phyloP scores from a whole-genome alignment of 129 eudicot genomes.

The Cynara cardunculus region DNA sequence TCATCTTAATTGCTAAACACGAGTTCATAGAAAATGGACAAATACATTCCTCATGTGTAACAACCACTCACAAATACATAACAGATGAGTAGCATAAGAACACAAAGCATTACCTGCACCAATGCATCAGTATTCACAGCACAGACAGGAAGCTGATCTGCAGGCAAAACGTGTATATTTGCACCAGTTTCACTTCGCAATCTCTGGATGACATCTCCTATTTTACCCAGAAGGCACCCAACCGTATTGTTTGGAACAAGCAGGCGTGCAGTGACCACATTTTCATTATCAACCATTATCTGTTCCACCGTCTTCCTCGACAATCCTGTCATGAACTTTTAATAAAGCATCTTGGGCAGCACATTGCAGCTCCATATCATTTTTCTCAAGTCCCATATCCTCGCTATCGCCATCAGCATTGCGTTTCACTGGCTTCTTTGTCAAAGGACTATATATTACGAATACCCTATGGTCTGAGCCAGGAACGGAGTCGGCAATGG shows the following conservation, averaged over 20 bases:
- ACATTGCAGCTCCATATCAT: slow-evolving; percentile 51
- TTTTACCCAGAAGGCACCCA: slow-evolving; percentile 75
- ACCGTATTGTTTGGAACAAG: slow-evolving; percentile 77
- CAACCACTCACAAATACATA: no score
- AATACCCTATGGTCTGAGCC: slow-evolving; percentile 79
- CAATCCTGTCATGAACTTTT: slow-evolving; percentile 67
- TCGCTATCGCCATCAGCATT: slow-evolving; percentile 8
- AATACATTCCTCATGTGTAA: no score
- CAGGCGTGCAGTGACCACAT: slow-evolving; percentile 51
- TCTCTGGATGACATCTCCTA: slow-evolving; percentile 76
- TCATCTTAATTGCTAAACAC: neutral
- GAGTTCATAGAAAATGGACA: neutral
- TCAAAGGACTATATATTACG: slow-evolving; percentile 50
- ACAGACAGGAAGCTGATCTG: slow-evolving; percentile 72
- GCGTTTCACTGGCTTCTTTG: slow-evolving; percentile 27
- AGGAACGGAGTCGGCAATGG: slow-evolving; percentile 69
- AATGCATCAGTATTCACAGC: slow-evolving; percentile 69
- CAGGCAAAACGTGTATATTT: slow-evolving; percentile 66
- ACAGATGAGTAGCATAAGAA: neutral
- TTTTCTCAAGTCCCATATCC: slow-evolving; percentile 18
- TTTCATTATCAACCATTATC: slow-evolving; percentile 31
- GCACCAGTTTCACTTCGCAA: slow-evolving; percentile 79
- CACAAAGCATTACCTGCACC: slow-evolving; percentile 58
- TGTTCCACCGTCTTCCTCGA: slow-evolving; percentile 58
- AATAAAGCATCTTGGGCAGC: slow-evolving; percentile 81